Conservation (phyloP, 148 eudicot species). For the Amaranthus hypochondriacus region DNA sequence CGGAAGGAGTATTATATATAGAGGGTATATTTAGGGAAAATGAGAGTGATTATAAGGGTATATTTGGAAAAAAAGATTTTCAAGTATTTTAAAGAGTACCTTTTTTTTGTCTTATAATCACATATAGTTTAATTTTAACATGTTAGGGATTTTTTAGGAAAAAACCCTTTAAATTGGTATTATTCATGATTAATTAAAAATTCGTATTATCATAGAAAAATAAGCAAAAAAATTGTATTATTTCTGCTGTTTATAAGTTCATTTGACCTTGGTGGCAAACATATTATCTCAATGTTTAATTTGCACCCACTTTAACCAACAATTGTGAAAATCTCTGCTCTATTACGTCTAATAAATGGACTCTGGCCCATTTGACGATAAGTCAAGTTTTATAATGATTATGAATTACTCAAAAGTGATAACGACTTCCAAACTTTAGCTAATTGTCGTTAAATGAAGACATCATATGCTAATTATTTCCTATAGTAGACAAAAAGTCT, state of each 20-base stretch:
- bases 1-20: too few species aligned
- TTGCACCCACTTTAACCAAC: constrained; percentile 2
- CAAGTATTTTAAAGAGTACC: too few species aligned
- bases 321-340: background rate
- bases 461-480: constrained; percentile 24
- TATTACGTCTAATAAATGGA: background rate
- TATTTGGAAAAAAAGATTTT: too few species aligned
- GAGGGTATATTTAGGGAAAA: too few species aligned
- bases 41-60: too few species aligned
- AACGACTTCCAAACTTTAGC: constrained; percentile 7
- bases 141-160: background rate
- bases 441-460: constrained; percentile 16
- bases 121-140: background rate
- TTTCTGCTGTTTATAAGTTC: too few species aligned
- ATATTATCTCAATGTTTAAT: background rate
- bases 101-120: background rate
- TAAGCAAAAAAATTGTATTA: background rate
- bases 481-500: constrained; percentile 13
- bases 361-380: background rate
- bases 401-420: constrained; percentile 9
- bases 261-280: background rate
- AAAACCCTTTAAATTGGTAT: too few species aligned
- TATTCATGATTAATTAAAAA: too few species aligned
- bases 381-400: background rate
- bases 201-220: background rate